Base-by-base conservation (phyloP, 2,329 filamentous ascomycete species). In the Venturia carpophila region DNA sequence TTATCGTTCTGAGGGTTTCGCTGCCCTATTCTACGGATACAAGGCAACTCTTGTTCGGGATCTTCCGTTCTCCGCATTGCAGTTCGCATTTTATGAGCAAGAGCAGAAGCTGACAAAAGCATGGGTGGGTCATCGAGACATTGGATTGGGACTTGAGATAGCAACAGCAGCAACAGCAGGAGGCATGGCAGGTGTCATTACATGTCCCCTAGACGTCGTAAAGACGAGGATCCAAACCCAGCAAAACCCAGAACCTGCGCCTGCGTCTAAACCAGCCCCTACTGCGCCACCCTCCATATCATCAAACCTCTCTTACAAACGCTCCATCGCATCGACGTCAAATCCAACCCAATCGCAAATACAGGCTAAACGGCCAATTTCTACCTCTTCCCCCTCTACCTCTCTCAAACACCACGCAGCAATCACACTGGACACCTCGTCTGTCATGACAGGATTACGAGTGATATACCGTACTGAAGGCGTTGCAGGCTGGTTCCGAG, bases 21-120 rank as follows among this genome's bases (percentile, higher is more conserved):
- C 85, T 0, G 94, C 95, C 21, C 83, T 99, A 30, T 99, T 97
- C 75, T 89, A 96, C 71, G 94, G 94, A n/a, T 99, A 95, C 79
- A 94, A 94, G 75, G 94, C 94, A 13, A 99, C 94, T 0, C 85
- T 99, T 3, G 94, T 90, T 78, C 89, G 94, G 66, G 94, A 99
- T 71, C 82, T 99, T 27, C 94, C 94, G 1, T 99, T 97, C 74
- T 97, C 93, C 0, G 94, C 94, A 0, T 79, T 99, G 13, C 94
- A 99, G 73, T 97, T 99, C 76, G 93, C 95, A 71, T 97, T 99
- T 74, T 99, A 96, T 80, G 94, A 99, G 76, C 91, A 97, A 75
- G 92, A 92, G 73, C 90, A 92, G 71, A 85, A 82, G 58, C 84
- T 91, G 82, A 92, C 94, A 0, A 89, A 89, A 72, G 76, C 85